Evolutionary conservation across 257 asterid genomes (phyloP), one percentile per base, ranked within the genome.

Genomic region (Ophiorrhiza pumila): DNA sequence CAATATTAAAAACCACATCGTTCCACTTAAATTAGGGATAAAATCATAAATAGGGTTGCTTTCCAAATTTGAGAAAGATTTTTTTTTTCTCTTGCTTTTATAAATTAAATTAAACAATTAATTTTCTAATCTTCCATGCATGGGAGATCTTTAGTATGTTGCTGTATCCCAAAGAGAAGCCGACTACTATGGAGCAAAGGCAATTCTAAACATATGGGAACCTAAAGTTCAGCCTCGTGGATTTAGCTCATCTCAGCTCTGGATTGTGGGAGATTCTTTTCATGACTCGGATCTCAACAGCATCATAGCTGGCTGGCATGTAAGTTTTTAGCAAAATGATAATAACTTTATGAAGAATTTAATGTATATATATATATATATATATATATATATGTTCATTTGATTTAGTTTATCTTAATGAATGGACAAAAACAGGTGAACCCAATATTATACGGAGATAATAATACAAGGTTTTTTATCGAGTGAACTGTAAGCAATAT

Each of bases 61-160:
- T n/a, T n/a, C n/a, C n/a, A n/a, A n/a, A n/a, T n/a, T n/a, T n/a
- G n/a, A n/a, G n/a, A n/a, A n/a, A n/a, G n/a, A n/a, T n/a, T n/a
- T n/a, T n/a, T n/a, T n/a, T n/a, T n/a, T n/a, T n/a, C n/a, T n/a
- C n/a, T n/a, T n/a, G n/a, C n/a, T n/a, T n/a, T n/a, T n/a, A n/a
- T n/a, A n/a, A n/a, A n/a, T n/a, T n/a, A n/a, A n/a, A n/a, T n/a
- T 37, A 2, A 37, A 9, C 62, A 56, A 56, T 25, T 12, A 46
- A 32, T 39, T 25, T 32, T 15, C 50, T 13, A n/a, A n/a, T n/a
- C 87, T 84, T 46, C 10, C 6, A n/a, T n/a, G n/a, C 4, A 29
- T n/a, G n/a, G 92, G 90, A 84, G 84, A 71, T 73, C 39, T 89
- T 80, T 77, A 93, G 97, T 93, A 86, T 82, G 97, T 96, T 77